Base-by-base conservation (phyloP, 2,329 filamentous ascomycete species). In the Scytalidium sp. region DNA sequence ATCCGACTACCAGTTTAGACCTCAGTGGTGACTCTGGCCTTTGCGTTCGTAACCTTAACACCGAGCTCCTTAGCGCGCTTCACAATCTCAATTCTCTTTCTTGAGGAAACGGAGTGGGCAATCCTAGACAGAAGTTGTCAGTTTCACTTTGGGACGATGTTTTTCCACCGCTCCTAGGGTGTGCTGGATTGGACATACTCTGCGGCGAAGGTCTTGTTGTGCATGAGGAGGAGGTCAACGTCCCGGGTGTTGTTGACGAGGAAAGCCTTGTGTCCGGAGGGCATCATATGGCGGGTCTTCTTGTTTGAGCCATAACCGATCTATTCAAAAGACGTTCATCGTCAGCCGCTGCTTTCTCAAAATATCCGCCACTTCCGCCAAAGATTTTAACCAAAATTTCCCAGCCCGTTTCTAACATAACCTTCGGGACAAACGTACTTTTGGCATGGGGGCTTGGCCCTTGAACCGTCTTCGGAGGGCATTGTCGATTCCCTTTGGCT, bases 401-500 rank as follows among this genome's bases (percentile, higher is more conserved):
- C 39, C 29, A 42, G 20, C 17, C 17, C 41, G 3, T 43, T 20
- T 13, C 20, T n/a, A 8, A 15, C 42, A 21, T 15, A 20, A 21
- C 49, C 15, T 36, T 10, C 32, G 32, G 15, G 13, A 36, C 53
- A 36, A 61, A 84, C 90, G 73, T 92, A 97, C 93, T 83, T 91
- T 96, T 78, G 94, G 94, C 93, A 99, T 97, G 70, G 85, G 84
- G 76, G 88, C 87, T 79, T 89, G 90, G 71, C 94, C 90, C 79
- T 90, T 91, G 84, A 99, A 99, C 65, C 94, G 90, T 83, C 94
- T 86, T 74, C 94, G 89, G 73, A 99, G 93, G 70, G 89, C 82
- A 83, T 92, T 96, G 81, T 99, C 94, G 78, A 99, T 99, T 90
- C 94, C 94, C 90, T 99, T 99, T 66, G 94, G 94, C 85, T 97